Evolutionary conservation across 805 yeast genomes (phyloP), one percentile per base, ranked within the genome.

Genomic region (Metschnikowia gelsemii): DNA sequence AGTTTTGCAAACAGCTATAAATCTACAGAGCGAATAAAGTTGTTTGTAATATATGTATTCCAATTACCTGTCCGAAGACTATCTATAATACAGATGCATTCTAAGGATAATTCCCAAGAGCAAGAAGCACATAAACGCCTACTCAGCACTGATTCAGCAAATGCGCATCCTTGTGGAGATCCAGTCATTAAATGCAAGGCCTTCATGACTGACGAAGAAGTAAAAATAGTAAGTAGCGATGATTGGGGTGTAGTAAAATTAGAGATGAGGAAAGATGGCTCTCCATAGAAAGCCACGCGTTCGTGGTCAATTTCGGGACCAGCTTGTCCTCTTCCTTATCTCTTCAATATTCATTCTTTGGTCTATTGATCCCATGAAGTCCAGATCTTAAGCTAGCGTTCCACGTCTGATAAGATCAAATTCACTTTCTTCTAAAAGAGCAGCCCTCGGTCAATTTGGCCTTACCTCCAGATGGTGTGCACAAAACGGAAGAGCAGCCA

Each of bases 391-490:
- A n/a, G n/a, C n/a, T n/a, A n/a, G n/a, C n/a, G n/a, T 19, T 13
- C 26, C 18, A 1, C 21, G 4, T 19, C 6, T 12, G 8, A 18
- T 3, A 19, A 25, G 17, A 14, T 19, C 18, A 17, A 17, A 7
- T 14, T 84, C 87, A 91, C 88, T 91, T 93, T 79, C 88, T 87
- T 85, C 98, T 89, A 93, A 89, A 93, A 65, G 99, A 93, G 71
- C 95, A 87, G 75, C 99, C 99, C 80, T 95, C 99, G 62, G 98
- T 89, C 73, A 93, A 83, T 78, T 85, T 89, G 69, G 98, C 97
- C 83, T 93, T 93, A 81, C 99, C 99, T 82, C 99, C 99, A 59
- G 97, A 86, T 72, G 99, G 99, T 68, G 93, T 84, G 79, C 98
- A 90, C 70, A 93, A 85, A 56, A 93, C 97, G 58, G 96, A 88